Evolutionary conservation across 768 basidiomycete genomes (phyloP).

Genomic region (Hygrophorus russula): DNA sequence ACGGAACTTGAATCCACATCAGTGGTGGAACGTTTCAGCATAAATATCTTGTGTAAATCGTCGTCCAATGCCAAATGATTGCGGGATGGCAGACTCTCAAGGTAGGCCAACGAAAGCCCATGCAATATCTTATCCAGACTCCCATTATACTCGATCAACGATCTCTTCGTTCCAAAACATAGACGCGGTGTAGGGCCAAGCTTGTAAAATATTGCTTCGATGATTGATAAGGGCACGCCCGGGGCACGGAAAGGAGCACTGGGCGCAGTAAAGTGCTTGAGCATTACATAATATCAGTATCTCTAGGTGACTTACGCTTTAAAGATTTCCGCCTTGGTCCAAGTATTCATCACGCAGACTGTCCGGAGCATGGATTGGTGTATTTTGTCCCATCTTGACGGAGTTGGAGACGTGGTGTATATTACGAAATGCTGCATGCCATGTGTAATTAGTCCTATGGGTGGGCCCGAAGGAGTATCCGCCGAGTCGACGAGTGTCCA

Average conservation of each 20-base stretch:
- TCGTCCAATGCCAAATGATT: no score
- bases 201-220: constrained; percentile 6
- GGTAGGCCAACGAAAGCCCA: no score
- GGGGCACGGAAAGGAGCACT: no score
- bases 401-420: constrained; percentile 7
- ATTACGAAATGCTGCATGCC: constrained; percentile 9
- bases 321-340: constrained; percentile 3
- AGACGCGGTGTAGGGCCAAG: constrained; percentile 10
- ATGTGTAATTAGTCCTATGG: constrained; percentile 4
- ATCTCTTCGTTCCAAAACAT: constrained; percentile 5
- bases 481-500: constrained; percentile 4
- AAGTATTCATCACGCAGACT: constrained; percentile 6
- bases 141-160: neutral
- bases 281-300: neutral
- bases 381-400: constrained; percentile 4
- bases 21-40: neutral
- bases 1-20: constrained; percentile 3
- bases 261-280: no score
- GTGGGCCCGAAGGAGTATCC: constrained; percentile 11
- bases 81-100: no score
- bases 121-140: neutral
- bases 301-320: constrained; percentile 9
- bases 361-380: no score
- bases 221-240: neutral
- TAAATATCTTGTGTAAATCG: constrained; percentile 1